These are phyloP conservation scores for Remersonia thermophila DNA, from an alignment of 2,329 filamentous ascomycete species.

Conservation along the genomic window DNA sequence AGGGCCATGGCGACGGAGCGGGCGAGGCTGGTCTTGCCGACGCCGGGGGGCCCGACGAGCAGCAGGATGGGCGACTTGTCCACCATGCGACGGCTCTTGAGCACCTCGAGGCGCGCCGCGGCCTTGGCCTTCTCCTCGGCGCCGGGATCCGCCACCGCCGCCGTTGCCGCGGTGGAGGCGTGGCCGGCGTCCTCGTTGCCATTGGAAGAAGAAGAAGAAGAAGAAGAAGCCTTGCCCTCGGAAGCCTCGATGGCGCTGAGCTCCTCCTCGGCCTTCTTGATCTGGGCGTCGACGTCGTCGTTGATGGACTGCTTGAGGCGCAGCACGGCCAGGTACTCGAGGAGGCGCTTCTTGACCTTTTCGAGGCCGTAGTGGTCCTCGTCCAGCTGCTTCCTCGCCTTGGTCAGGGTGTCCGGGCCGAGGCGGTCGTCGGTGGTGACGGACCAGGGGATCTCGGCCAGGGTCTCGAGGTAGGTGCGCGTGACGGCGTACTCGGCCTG, in stretches of 20 bases:
- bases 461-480: slow-evolving; percentile 83
- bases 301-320: slow-evolving; percentile 90
- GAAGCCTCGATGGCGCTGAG: slow-evolving; percentile 32
- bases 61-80: slow-evolving; percentile 95
- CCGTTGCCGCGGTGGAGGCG: not conserved
- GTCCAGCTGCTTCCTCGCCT: slow-evolving; percentile 80
- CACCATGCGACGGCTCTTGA: slow-evolving; percentile 72
- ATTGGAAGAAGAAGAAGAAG: too few species aligned
- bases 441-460: slow-evolving; percentile 89
- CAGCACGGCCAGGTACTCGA: slow-evolving; percentile 94
- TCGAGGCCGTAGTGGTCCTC: slow-evolving; percentile 94
- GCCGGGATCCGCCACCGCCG: not conserved
- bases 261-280: slow-evolving; percentile 53
- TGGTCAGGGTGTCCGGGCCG: slow-evolving; percentile 63
- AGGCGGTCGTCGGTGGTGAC: slow-evolving; percentile 75
- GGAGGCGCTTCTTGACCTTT: slow-evolving; percentile 88
- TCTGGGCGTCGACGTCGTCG: slow-evolving; percentile 66
- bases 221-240: slow-evolving; percentile 20
- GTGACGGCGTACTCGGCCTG: slow-evolving; percentile 95
- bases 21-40: slow-evolving; percentile 90
- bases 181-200: slow-evolving; percentile 13
- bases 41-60: slow-evolving; percentile 83
- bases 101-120: slow-evolving; percentile 56
- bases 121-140: slow-evolving; percentile 27
- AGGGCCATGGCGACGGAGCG: slow-evolving; percentile 86